These are phyloP conservation scores for Colletotrichum sp. DNA, from an alignment of 2,329 filamentous ascomycete species.

Conservation along the genomic window DNA sequence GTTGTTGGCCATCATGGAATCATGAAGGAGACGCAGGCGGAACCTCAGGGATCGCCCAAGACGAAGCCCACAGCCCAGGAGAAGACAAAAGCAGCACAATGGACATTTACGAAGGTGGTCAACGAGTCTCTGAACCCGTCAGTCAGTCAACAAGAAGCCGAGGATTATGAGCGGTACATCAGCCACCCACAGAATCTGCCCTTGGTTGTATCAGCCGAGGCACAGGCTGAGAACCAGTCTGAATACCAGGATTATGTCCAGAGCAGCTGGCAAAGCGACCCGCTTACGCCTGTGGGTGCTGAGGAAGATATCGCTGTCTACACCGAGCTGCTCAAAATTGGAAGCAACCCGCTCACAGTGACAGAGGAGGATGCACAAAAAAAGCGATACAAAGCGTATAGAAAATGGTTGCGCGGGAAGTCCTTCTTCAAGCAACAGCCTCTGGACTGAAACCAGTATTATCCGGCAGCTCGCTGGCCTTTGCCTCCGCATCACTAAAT, in stretches of 20 bases:
- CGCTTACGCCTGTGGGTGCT: constrained; percentile 47
- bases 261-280: constrained; percentile 68
- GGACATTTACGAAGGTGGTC: constrained; percentile 87
- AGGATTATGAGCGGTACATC: constrained; percentile 90
- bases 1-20: constrained; percentile 48
- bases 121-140: constrained; percentile 85
- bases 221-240: constrained; percentile 61
- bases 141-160: constrained; percentile 76
- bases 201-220: constrained; percentile 75
- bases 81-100: constrained; percentile 83
- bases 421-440: constrained; percentile 94
- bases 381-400: constrained; percentile 96
- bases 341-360: constrained; percentile 86
- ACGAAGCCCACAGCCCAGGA: constrained; percentile 67
- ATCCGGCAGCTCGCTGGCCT: neutral
- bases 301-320: constrained; percentile 77
- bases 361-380: constrained; percentile 85
- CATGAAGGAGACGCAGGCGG: constrained; percentile 55
- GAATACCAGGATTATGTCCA: constrained; percentile 86
- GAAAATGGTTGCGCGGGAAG: constrained; percentile 93
- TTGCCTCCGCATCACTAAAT: constrained; percentile 3
- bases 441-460: constrained; percentile 49
- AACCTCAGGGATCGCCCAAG: constrained; percentile 34
- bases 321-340: constrained; percentile 75
- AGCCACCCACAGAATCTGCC: constrained; percentile 88